Conservation (phyloP, 1,139 yeast species). For the Geotrichum siamense region DNA sequence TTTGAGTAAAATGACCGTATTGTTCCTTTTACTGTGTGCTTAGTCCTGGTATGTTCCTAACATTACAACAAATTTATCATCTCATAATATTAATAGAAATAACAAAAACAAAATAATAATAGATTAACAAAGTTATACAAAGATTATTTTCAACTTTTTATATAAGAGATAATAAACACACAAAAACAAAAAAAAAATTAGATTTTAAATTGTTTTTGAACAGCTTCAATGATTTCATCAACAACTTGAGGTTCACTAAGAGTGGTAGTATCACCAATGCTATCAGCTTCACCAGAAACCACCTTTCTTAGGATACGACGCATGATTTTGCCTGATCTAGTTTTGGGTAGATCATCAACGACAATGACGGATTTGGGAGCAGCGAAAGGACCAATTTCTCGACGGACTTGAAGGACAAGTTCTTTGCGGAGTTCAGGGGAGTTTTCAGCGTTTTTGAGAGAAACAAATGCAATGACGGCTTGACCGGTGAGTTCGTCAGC, state of each 20-base stretch:
- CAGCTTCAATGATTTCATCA: constrained; percentile 53
- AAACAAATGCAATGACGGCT: constrained; percentile 91
- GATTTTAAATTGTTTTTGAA: constrained; percentile 19
- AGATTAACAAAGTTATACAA: too few relatives aligned
- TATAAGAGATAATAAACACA: too few relatives aligned
- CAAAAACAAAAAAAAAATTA: too few relatives aligned
- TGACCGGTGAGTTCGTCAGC: constrained; percentile 95
- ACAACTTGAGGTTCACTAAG: constrained; percentile 84
- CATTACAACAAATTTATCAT: too few relatives aligned
- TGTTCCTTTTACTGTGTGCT: too few relatives aligned
- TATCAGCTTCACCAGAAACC: constrained; percentile 82
- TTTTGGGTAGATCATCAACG: constrained; percentile 90
- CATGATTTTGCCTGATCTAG: constrained; percentile 98
- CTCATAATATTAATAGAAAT: too few relatives aligned
- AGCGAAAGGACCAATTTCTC: constrained; percentile 96
- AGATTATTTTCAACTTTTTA: too few relatives aligned
- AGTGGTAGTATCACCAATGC: constrained; percentile 88
- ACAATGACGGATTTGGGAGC: constrained; percentile 89
- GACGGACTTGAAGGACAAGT: constrained; percentile 79
- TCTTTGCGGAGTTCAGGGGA: constrained; percentile 67
- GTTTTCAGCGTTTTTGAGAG: constrained; percentile 56
- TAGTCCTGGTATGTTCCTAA: too few relatives aligned
- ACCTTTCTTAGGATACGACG: constrained; percentile 94
- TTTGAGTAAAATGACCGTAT: too few relatives aligned
- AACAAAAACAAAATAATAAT: too few relatives aligned